These are phyloP conservation scores for Rutstroemia sydowiana DNA, from an alignment of 2,329 filamentous ascomycete species.

Conservation along the genomic window DNA sequence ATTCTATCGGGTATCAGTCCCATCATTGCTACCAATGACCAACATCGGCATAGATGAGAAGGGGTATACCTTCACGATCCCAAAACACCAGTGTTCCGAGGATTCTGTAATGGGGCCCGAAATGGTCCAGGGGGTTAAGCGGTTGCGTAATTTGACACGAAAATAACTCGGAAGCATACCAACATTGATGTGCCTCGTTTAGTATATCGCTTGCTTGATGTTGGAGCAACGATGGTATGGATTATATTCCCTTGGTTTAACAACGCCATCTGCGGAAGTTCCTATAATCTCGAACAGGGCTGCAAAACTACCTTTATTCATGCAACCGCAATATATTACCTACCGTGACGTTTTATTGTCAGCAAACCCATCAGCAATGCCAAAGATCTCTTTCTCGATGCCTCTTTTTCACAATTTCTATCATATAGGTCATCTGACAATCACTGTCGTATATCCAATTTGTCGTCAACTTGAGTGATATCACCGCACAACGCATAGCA, in stretches of 20 bases:
- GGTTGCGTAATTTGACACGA: constrained; percentile 5
- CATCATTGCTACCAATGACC: neutral
- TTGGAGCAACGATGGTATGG: neutral
- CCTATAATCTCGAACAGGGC: neutral
- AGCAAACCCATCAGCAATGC: too few relatives aligned
- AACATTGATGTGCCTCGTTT: neutral
- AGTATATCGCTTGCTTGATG: neutral
- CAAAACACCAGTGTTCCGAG: constrained; percentile 1
- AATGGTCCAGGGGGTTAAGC: neutral
- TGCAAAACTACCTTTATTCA: neutral
- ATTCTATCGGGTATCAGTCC: neutral
- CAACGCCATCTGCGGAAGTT: neutral
- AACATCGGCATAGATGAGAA: neutral
- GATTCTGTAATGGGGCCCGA: neutral
- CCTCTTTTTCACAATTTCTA: too few relatives aligned
- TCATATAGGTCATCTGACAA: too few relatives aligned
- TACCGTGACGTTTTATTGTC: too few relatives aligned
- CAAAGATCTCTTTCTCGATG: too few relatives aligned
- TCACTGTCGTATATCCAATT: too few relatives aligned
- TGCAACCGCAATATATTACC: neutral
- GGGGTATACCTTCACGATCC: neutral
- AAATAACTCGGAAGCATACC: constrained; percentile 9
- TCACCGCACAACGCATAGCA: too few relatives aligned
- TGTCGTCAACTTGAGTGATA: too few relatives aligned
- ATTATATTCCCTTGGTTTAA: neutral